phyloP scores from a whole-genome alignment of 345 rosid species.

The Ailanthus altissimus region DNA sequence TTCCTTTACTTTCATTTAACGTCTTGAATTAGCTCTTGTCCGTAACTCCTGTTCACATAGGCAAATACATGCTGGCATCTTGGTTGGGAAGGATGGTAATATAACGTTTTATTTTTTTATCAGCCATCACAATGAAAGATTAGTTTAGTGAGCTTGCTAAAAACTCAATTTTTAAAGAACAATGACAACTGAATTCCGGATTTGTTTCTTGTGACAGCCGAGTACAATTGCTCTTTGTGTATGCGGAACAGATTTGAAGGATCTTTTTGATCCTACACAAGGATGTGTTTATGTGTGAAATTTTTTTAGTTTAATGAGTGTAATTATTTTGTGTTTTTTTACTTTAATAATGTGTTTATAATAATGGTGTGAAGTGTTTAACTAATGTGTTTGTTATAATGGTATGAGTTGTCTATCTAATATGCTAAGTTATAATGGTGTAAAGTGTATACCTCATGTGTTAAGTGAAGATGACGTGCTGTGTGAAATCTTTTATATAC shows the following conservation, averaged over 20 bases:
- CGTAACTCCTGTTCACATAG: conserved; percentile 53
- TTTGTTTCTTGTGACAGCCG: conserved; percentile 40
- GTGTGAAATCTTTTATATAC: too few relatives aligned
- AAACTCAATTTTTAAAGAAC: background rate
- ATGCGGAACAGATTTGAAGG: conserved; percentile 62
- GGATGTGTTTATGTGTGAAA: too few relatives aligned
- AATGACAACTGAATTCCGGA: background rate
- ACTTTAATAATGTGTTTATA: too few relatives aligned
- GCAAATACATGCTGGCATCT: conserved; percentile 53
- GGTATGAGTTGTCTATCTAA: too few relatives aligned
- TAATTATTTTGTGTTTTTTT: too few relatives aligned
- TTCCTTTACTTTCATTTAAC: conserved; percentile 61
- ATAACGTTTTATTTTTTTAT: background rate
- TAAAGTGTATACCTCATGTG: too few relatives aligned
- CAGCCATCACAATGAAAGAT: background rate
- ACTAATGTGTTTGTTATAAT: too few relatives aligned
- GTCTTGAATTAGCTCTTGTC: conserved; percentile 61
- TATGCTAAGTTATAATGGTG: too few relatives aligned
- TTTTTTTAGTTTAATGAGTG: too few relatives aligned
- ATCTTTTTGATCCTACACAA: conserved; percentile 53
- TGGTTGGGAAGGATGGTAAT: conserved; percentile 67
- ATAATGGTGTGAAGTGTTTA: too few relatives aligned
- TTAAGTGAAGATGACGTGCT: too few relatives aligned
- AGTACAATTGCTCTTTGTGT: conserved; percentile 53
- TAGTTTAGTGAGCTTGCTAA: background rate